Base-by-base conservation (phyloP, 371 early-diverging fungal species). In the Encephalitozoon hellem region DNA sequence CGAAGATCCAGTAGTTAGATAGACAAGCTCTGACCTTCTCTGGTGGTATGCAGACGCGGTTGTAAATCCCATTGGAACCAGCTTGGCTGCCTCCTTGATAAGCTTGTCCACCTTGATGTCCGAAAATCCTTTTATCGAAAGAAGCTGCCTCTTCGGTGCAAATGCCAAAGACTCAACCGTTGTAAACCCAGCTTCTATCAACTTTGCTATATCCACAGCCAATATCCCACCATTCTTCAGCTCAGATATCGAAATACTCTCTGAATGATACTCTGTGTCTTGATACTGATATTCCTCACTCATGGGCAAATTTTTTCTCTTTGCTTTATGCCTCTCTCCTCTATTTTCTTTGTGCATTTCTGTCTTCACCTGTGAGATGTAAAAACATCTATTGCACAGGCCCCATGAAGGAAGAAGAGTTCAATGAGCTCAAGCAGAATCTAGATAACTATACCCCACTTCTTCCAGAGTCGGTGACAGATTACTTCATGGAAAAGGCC, bases 61-160 rank as follows among this genome's bases (percentile, higher is more conserved):
- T 4, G 92, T 91, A 84, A 98, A 98, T 3, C 96, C 96, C 89
- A 96, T 89, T 4, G 94, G 93, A 4, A 97, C 91, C 6, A 94
- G 81, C 82, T 92, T 94, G 9, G 90, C 86, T 30, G 96, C 96
- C 88, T 96, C 97, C 32, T 88, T 86, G 23, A 96, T 80, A n/a
- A 98, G 87, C 81, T 95, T 94, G 79, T 97, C 97, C 6, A 93
- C 96, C 81, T 98, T 98, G 34, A 90, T 89, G 83, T 98, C 99
- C 0, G 94, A 92, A 78, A 97, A 92, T 55, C 99, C 99, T 84
- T 96, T 96, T 80, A 98, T 91, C 11, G 87, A 84, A 9, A 95
- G 82, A 15, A 98, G 85, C 49, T 87, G 84, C 84, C 95, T 95
- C 80, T 92, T 92, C 1, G 97, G 95, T 0, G 96, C 94, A 86